phyloP scores from a whole-genome alignment of 2,329 filamentous ascomycete species.

The Trichoderma sp. region DNA sequence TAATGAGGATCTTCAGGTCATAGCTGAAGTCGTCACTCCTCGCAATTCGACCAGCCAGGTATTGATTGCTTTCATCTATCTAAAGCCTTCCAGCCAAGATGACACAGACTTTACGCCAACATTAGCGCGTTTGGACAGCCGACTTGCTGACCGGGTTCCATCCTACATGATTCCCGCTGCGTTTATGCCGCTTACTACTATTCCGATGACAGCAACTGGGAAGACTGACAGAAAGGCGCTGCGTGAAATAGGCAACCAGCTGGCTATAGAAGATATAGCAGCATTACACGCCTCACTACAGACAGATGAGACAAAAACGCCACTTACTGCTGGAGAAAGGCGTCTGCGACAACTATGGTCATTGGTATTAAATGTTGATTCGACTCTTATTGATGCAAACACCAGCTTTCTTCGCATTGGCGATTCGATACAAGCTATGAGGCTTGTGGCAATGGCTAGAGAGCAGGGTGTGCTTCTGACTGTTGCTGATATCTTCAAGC shows the following conservation, averaged over 20 bases:
- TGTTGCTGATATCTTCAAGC: slow-evolving; percentile 2
- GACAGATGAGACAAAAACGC: background rate
- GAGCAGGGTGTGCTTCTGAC: background rate
- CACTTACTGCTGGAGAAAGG: background rate
- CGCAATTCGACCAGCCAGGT: background rate
- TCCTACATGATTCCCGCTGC: slow-evolving; percentile 26
- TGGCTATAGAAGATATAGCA: background rate
- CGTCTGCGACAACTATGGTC: background rate
- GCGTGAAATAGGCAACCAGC: background rate
- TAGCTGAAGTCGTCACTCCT: background rate
- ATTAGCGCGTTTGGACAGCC: background rate
- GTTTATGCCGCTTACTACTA: slow-evolving; percentile 15
- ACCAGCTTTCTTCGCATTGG: background rate
- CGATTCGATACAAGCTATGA: slow-evolving; percentile 11
- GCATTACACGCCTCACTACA: background rate
- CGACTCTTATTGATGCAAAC: background rate
- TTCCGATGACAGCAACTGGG: background rate
- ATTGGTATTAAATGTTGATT: background rate
- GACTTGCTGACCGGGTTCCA: background rate
- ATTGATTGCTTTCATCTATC: background rate
- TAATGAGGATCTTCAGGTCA: background rate
- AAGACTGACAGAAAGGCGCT: slow-evolving; percentile 1
- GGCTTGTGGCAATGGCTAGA: background rate
- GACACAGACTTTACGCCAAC: background rate
- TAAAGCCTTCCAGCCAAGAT: background rate